Conservation (phyloP, 208 protist species). For the Phytomonas sp. region DNA sequence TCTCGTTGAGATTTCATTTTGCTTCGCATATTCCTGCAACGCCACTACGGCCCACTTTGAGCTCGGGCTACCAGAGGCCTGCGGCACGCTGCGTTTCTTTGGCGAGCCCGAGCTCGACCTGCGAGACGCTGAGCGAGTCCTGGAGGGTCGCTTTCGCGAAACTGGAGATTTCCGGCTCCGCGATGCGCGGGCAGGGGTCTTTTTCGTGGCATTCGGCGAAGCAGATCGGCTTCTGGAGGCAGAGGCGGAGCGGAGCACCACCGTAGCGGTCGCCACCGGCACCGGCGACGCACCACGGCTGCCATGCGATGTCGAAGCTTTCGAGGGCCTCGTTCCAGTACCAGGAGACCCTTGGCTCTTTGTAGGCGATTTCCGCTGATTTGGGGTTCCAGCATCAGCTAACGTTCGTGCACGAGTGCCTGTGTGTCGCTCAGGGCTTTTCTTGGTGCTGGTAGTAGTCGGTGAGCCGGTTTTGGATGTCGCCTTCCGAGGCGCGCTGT, state of each 20-base stretch:
- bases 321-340: background rate
- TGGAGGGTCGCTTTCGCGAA: background rate
- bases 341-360: background rate
- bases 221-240: background rate
- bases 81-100: background rate
- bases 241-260: background rate
- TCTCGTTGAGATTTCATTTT: conserved; percentile 37
- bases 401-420: background rate
- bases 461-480: background rate
- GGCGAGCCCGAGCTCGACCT: background rate
- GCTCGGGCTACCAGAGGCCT: conserved; percentile 22
- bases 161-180: background rate
- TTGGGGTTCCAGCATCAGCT: background rate
- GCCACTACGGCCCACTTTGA: conserved; percentile 55
- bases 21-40: conserved; percentile 57
- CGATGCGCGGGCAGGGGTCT: background rate
- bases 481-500: no score
- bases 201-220: background rate
- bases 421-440: background rate
- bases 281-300: background rate
- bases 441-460: background rate
- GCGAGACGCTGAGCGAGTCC: background rate
- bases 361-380: background rate
- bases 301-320: background rate
- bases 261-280: background rate